Base-by-base conservation (phyloP, 2,329 filamentous ascomycete genomes). In the Passalora sequoiae region DNA sequence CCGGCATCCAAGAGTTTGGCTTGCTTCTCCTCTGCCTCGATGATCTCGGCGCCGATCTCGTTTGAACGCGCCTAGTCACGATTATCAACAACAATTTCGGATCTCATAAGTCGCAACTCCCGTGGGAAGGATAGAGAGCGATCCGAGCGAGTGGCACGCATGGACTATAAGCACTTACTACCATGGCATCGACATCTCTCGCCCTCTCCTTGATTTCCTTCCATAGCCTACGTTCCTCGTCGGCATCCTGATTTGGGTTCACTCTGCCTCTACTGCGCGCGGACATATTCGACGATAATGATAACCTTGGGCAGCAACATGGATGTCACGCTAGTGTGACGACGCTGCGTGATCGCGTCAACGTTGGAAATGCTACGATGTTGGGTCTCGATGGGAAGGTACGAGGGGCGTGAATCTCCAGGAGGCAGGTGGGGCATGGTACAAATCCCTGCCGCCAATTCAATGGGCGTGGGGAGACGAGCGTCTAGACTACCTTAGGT, bases 221-320 rank as follows among this genome's bases (percentile, higher is more conserved):
- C 72, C 72, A 75, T 41, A 75, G 57, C 12, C 68, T 62, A 22
- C 69, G 63, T 56, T 74, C 71, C 56, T 74, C 71, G 42, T 74
- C 71, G 32, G 70, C 66, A 47, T 74, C 71, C 44, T 74, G 69
- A 50, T 72, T 65, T 21, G 72, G 53, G 64, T 63, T 69, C 55
- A 49, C 68, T 58, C 51, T 61, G 52, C 50, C 70, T 50, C 71
- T 60, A 55, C 64, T 72, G 36, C 70, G 69, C 37, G 66, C 65
- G 30, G 71, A 69, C 71, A 74, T 73, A 4, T 8, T 46, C 21
- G 15, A 24, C n/a, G 20, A 16, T 3, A n/a, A n/a, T n/a, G n/a
- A n/a, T n/a, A n/a, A n/a, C n/a, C n/a, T n/a, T n/a, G n/a, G n/a
- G n/a, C n/a, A n/a, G n/a, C n/a, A n/a, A n/a, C n/a, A n/a, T n/a